These are phyloP conservation scores for Globisporangium acanthophoron DNA, from an alignment of 352 stramenopile genomes.

Conservation along the genomic window DNA sequence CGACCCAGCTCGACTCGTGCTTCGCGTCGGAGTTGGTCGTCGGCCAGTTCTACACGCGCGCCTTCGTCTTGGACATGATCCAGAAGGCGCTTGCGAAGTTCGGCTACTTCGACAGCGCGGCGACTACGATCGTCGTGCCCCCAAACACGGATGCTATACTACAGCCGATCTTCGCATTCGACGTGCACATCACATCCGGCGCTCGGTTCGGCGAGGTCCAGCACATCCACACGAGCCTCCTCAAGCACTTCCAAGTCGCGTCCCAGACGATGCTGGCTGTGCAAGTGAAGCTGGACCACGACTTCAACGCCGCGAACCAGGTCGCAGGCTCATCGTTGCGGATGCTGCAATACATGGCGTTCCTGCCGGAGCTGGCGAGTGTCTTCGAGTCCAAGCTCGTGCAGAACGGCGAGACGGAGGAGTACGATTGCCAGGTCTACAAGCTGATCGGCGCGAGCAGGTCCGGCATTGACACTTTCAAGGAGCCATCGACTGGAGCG, in stretches of 20 bases:
- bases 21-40: constrained; percentile 31
- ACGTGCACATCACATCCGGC: constrained; percentile 25
- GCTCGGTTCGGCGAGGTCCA: constrained; percentile 3
- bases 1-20: constrained; percentile 26
- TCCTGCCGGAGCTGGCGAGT: constrained; percentile 30
- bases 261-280: constrained; percentile 12
- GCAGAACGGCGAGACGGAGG: neutral
- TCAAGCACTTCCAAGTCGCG: constrained; percentile 21
- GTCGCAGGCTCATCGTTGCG: constrained; percentile 30
- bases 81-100: constrained; percentile 14
- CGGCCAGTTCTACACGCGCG: constrained; percentile 33
- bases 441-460: constrained; percentile 28
- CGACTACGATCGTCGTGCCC: constrained; percentile 16
- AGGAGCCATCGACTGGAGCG: constrained; percentile 21
- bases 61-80: constrained; percentile 29
- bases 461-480: constrained; percentile 31
- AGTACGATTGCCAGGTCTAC: constrained; percentile 26
- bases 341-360: constrained; percentile 34
- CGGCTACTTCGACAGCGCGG: constrained; percentile 7
- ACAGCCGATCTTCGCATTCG: constrained; percentile 21
- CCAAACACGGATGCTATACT: constrained; percentile 14
- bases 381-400: constrained; percentile 11
- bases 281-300: constrained; percentile 30
- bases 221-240: constrained; percentile 4
- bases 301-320: constrained; percentile 12